Evolutionary conservation across 208 protist species (phyloP), one percentile per base, ranked within the genome.

Genomic region (Willaertia magna): DNA sequence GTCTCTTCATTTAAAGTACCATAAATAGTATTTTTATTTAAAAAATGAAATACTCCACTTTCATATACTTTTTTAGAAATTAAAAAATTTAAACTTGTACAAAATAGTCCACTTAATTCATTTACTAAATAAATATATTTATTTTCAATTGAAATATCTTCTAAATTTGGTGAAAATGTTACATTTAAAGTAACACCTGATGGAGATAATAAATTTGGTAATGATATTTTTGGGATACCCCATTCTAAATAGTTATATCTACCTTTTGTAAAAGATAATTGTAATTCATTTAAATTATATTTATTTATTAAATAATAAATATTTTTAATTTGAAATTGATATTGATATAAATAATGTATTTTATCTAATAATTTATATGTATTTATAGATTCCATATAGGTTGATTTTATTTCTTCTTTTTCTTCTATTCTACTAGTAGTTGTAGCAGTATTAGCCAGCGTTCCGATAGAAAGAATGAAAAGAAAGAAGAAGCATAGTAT

Each of bases 61-160:
- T 67, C 22, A 34, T 67, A 67, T 7, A 67, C 55, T 67, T 26
- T 67, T 34, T 26, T 16, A 34, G n/a, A 2, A 46, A 7, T 46
- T 34, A 67, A 83, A 55, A 83, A 83, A 55, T 83, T 83, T 16
- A 83, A 49, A 42, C n/a, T 43, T 4, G 79, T 49, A 46, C 79
- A 84, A n/a, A 84, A 67, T 4, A 84, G 4, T 11, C 79, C 79
- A 14, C 43, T 55, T 67, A 84, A 34, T 48, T 9, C 49, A 67
- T 84, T 40, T 3, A 67, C 18, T 16, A 67, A 44, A 20, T 20
- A 6, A 20, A 74, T 40, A n/a, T n/a, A 84, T 9, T 79, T 49
- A 3, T 76, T 59, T 12, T 22, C 26, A 34, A 22, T 67, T 6
- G 12, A 11, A 1, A n/a, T 30, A n/a, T 79, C 20, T 43, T 79